Base-by-base conservation (phyloP, 345 rosid species). In the Pistacia atlantica region DNA sequence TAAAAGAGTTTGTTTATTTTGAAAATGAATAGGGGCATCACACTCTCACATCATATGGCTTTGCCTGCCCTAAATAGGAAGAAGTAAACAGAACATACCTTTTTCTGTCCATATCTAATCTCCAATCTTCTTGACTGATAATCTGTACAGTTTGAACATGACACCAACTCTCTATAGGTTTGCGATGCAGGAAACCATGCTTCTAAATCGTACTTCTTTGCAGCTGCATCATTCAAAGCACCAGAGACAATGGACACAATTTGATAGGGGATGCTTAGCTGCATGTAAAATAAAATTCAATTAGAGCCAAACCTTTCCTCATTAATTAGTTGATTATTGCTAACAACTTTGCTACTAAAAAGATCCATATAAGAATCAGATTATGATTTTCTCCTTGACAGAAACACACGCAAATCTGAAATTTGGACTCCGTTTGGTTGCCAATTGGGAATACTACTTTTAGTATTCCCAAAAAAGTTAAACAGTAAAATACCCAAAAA, bases 121-220 rank as follows among this genome's bases (percentile, higher is more conserved):
- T 93, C 98, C 75, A 96, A 81, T 74, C 91, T 92, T 76, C 99
- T 89, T 4, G 97, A 84, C 73, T 94, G 98, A 80, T 87, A 94
- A 72, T 94, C 98, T 8, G 95, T 92, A 78, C 98, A 94, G 71
- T 94, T 94, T 3, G 98, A 94, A 77, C 98, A 92, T 4, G 97
- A 94, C 72, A 94, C 98, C 14, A 94, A 85, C 89, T 94, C 98
- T 79, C 97, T 91, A 81, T 85, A 91, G n/a, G 98, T 85, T 79
- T 84, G 87, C 0, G 99, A 96, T 72, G 97, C 89, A 11, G 99
- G 99, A 82, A 92, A 95, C 99, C 99, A 93, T 28, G 85, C 99
- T 84, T 95, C 99, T 80, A 96, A 81, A 77, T 96, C 99, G 57
- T 89, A 93, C 85, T 96, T 96, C 82, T 96, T 93, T 8, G 99